A percentile compares a stretch with the other conserved stretches of the same genome.
Evolutionary conservation across 2,329 filamentous ascomycete genomes (phyloP).

Genomic region (Neofusicoccum sp.): DNA sequence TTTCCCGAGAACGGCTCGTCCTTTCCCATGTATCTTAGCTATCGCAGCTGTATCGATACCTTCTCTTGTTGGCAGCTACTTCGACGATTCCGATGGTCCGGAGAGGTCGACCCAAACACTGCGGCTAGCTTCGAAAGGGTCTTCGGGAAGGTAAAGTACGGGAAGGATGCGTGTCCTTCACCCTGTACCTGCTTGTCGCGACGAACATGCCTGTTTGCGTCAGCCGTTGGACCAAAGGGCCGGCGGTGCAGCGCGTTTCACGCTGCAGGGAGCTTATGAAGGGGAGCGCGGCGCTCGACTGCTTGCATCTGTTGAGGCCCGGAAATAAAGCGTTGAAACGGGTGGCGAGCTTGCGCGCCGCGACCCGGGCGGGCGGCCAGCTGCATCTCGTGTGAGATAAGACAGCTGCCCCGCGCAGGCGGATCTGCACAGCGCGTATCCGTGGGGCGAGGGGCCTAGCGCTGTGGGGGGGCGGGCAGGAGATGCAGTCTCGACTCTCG

Average conservation of each 20-base stretch:
- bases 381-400: constrained; percentile 4
- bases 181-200: neutral
- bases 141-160: no score
- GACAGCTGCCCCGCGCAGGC: no score
- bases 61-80: neutral
- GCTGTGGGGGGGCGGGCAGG: neutral
- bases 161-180: no score
- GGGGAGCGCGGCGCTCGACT: neutral
- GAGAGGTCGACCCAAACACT: no score
- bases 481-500: constrained; percentile 1
- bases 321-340: constrained; percentile 1
- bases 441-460: constrained; percentile 8
- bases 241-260: neutral
- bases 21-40: neutral
- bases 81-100: neutral
- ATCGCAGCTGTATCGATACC: neutral
- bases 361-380: neutral
- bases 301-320: constrained; percentile 4
- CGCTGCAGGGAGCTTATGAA: neutral
- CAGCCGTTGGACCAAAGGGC: neutral
- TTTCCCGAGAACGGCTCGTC: no score
- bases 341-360: neutral
- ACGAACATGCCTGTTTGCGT: neutral
- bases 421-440: constrained; percentile 13
- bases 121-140: no score